Evolutionary conservation across 306 rosid genomes (phyloP).

Genomic region (Quercus alba): DNA sequence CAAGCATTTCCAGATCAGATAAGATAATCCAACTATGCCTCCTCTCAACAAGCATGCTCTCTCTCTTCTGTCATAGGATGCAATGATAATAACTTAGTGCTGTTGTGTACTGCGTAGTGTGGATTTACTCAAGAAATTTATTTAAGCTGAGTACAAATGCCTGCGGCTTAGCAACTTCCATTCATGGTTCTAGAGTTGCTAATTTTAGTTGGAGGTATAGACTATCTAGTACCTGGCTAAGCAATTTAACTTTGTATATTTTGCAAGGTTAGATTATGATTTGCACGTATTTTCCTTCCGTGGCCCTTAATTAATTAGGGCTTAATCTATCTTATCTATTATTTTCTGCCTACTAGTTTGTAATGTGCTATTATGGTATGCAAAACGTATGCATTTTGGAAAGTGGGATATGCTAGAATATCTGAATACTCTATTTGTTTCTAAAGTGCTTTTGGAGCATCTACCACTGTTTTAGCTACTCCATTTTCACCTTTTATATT

Average conservation of each 20-base stretch:
- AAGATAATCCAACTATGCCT: constrained; percentile 7
- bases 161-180: neutral
- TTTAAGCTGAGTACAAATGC: neutral
- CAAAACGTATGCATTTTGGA: neutral
- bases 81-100: neutral
- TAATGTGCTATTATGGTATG: neutral
- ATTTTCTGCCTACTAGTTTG: neutral
- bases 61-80: constrained; percentile 74
- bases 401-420: neutral
- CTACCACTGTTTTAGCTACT: neutral
- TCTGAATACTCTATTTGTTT: too few relatives aligned
- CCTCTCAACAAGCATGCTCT: constrained; percentile 37
- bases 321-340: neutral
- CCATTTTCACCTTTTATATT: neutral
- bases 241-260: neutral
- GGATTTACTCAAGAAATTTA: neutral
- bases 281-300: neutral
- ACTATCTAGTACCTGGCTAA: neutral
- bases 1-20: constrained; percentile 53
- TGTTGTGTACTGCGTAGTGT: neutral
- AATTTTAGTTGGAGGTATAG: neutral
- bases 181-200: neutral
- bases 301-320: neutral
- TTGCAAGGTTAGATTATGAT: neutral
- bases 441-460: too few relatives aligned